These are phyloP conservation scores for Hyaloperonospora arabidopsidis DNA, from an alignment of 352 stramenopile species.

Conservation along the genomic window DNA sequence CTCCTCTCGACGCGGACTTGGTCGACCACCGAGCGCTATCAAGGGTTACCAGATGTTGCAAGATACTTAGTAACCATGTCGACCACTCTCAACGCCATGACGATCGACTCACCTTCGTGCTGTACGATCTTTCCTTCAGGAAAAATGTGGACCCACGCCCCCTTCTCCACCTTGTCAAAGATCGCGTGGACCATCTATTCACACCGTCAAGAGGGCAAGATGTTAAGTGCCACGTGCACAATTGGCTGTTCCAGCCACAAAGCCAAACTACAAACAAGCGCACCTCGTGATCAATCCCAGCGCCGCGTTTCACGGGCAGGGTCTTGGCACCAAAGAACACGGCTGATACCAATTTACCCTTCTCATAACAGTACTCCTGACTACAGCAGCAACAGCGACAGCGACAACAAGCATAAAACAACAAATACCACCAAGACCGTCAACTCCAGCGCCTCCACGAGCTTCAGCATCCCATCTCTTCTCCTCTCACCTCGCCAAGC, in stretches of 20 bases:
- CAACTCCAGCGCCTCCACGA: no score
- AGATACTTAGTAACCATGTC: no score
- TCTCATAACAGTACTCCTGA: constrained; percentile 81
- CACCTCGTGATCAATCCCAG: constrained; percentile 61
- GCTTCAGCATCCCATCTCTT: no score
- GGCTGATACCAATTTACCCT: constrained; percentile 38
- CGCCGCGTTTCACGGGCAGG: constrained; percentile 64
- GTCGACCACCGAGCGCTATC: constrained; percentile 58
- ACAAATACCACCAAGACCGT: no score
- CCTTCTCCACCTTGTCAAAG: constrained; percentile 73
- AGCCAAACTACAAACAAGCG: no score
- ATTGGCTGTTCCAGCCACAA: not conserved
- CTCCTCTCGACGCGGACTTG: constrained; percentile 50
- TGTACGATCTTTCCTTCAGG: constrained; percentile 83
- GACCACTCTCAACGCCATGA: no score
- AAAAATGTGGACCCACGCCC: constrained; percentile 84
- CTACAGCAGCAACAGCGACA: constrained; percentile 20
- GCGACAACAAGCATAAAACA: not conserved
- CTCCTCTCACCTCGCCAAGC: constrained; percentile 48
- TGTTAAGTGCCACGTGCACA: not conserved
- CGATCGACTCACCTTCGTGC: constrained; percentile 29
- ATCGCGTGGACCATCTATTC: constrained; percentile 61
- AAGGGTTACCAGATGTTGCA: not conserved
- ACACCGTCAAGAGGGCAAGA: not conserved
- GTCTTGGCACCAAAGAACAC: constrained; percentile 70